Percentiles rank a stretch among this genome's conserved stretches.
Conservation (phyloP, 306 rosid species). For the Pyrus pyrifolia region DNA sequence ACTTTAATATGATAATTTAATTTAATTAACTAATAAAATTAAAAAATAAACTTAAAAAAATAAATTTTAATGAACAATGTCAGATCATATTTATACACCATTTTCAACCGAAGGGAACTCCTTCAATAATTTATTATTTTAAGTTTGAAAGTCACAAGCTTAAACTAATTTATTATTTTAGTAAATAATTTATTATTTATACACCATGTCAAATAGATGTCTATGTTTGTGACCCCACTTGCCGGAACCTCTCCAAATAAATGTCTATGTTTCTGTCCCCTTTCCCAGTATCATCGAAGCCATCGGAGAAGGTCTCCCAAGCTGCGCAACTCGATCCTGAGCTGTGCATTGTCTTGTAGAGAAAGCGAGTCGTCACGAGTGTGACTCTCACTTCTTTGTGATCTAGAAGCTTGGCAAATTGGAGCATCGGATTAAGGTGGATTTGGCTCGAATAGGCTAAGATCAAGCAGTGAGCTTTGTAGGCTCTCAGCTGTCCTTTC, state of each 20-base stretch:
- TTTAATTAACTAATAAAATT: no score
- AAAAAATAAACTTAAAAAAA: no score
- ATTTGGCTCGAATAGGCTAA: slow-evolving; percentile 37
- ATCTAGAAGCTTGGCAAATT: slow-evolving; percentile 33
- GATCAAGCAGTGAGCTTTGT: slow-evolving; percentile 27
- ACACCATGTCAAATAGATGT: no score
- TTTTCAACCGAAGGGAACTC: no score
- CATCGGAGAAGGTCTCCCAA: background rate
- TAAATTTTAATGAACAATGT: no score
- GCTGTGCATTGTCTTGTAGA: background rate
- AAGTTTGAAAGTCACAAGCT: no score
- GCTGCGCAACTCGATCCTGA: background rate
- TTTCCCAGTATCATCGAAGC: background rate
- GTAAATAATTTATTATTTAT: no score
- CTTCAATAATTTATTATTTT: no score
- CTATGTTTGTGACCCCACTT: no score
- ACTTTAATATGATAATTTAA: no score
- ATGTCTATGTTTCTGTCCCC: background rate
- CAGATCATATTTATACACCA: no score
- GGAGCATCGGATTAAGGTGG: slow-evolving; percentile 37
- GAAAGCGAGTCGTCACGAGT: slow-evolving; percentile 20
- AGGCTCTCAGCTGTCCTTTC: background rate
- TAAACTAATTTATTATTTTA: no score
- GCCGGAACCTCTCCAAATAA: slow-evolving; percentile 12
- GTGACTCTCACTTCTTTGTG: slow-evolving; percentile 31